These are phyloP conservation scores for Aspergillus unguis DNA, from an alignment of 2,329 filamentous ascomycete genomes.

Conservation along the genomic window DNA sequence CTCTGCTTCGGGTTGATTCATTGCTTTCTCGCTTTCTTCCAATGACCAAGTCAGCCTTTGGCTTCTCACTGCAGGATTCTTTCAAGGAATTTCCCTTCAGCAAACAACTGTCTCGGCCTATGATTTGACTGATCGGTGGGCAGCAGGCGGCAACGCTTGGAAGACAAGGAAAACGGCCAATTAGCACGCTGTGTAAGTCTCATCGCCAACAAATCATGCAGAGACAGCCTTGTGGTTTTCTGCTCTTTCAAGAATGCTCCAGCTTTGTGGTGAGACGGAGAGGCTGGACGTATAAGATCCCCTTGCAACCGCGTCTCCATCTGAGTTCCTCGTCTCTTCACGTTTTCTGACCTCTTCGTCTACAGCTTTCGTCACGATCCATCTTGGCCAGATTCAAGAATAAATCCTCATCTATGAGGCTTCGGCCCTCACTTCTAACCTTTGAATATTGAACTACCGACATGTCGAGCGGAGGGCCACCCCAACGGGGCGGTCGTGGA, in stretches of 20 bases:
- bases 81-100: not conserved
- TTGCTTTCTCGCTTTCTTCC: not conserved
- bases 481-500: conserved; percentile 15
- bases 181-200: not conserved
- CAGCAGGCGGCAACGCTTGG: not conserved
- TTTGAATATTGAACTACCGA: not conserved
- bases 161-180: not conserved
- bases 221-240: not conserved
- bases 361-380: not conserved
- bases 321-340: not conserved
- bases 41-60: not conserved
- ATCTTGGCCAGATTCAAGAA: not conserved
- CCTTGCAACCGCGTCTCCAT: not conserved
- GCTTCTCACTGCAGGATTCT: not conserved
- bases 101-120: not conserved
- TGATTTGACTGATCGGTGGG: not conserved
- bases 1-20: not conserved
- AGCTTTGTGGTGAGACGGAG: conserved; percentile 1
- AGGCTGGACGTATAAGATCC: conserved; percentile 1
- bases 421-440: not conserved
- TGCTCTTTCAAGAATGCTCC: not conserved
- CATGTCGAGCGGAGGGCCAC: conserved; percentile 20
- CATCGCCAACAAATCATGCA: not conserved
- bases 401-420: not conserved
- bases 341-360: not conserved